Conservation (phyloP, 768 basidiomycete genomes). For the Cystobasidium tubakii region DNA sequence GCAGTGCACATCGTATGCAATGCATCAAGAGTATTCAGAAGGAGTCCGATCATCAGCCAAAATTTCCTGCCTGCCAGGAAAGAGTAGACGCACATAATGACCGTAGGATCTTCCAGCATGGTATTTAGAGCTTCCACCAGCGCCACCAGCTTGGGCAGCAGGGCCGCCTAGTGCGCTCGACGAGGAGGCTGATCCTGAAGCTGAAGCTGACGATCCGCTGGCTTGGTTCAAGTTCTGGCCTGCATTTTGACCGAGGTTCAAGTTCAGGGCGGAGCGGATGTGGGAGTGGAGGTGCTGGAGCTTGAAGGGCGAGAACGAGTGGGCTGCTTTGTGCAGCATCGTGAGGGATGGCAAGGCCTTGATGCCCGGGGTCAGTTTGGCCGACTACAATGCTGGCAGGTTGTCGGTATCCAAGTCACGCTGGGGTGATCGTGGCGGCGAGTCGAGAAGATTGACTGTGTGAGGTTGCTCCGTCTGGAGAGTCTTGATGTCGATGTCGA, state of each 20-base stretch:
- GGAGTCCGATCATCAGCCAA: not conserved
- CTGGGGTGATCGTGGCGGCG: not conserved
- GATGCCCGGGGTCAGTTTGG: not conserved
- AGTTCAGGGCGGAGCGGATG: slow-evolving; percentile 17
- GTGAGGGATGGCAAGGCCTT: not conserved
- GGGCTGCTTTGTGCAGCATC: slow-evolving; percentile 36
- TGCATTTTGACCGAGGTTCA: slow-evolving; percentile 26
- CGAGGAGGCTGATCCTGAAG: not conserved
- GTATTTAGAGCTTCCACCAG: slow-evolving; percentile 30
- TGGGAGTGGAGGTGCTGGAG: slow-evolving; percentile 30
- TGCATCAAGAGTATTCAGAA: too few species aligned
- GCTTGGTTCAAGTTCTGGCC: slow-evolving; percentile 5
- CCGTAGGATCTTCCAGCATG: slow-evolving; percentile 33
- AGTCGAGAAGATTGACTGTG: too few species aligned
- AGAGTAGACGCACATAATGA: slow-evolving; percentile 18
- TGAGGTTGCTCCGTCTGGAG: too few species aligned
- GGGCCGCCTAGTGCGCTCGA: slow-evolving; percentile 18
- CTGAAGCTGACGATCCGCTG: not conserved
- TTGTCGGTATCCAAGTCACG: not conserved
- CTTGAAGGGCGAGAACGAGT: slow-evolving; percentile 34
- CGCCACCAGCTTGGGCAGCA: slow-evolving; percentile 24
- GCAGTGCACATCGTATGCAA: not conserved
- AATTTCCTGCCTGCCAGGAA: not conserved
- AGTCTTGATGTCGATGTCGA: too few species aligned
- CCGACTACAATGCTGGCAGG: not conserved